These are phyloP conservation scores for Rosa persica DNA, from an alignment of 306 rosid species.

Conservation along the genomic window DNA sequence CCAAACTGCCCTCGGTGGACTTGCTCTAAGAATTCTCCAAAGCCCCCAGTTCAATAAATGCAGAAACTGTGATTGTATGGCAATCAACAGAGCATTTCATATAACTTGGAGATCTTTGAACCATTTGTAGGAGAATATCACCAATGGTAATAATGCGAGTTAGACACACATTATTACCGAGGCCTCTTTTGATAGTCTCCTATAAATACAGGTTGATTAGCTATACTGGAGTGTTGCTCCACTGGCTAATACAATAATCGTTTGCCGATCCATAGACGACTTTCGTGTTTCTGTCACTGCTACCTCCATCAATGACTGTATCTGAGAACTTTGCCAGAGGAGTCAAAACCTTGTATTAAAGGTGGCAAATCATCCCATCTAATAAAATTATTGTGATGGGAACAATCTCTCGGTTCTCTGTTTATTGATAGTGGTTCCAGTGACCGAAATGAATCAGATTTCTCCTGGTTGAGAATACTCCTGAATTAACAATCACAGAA, in stretches of 20 bases:
- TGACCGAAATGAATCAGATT: background rate
- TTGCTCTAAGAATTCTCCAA: no score
- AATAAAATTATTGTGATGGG: slow-evolving; percentile 11
- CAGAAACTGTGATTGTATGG: no score
- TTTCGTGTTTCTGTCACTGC: slow-evolving; percentile 36
- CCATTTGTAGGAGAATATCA: slow-evolving; percentile 10
- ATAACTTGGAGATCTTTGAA: slow-evolving; percentile 6
- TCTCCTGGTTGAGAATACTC: background rate
- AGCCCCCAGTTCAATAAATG: no score
- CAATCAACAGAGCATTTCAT: background rate
- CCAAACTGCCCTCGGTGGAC: no score
- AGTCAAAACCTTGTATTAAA: slow-evolving; percentile 8
- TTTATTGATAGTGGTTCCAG: background rate
- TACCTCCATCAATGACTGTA: slow-evolving; percentile 15
- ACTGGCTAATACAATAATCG: slow-evolving; percentile 21
- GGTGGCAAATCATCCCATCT: background rate
- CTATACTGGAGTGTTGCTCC: slow-evolving; percentile 19
- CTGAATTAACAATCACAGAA: slow-evolving; percentile 30
- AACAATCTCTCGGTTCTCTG: background rate
- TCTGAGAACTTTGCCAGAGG: slow-evolving; percentile 17
- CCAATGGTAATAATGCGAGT: background rate
- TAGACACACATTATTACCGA: background rate
- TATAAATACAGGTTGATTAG: slow-evolving; percentile 6
- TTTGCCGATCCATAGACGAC: slow-evolving; percentile 11
- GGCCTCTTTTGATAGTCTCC: slow-evolving; percentile 3